phyloP scores from a whole-genome alignment of 768 basidiomycete genomes.

The Favolaschia claudopus region DNA sequence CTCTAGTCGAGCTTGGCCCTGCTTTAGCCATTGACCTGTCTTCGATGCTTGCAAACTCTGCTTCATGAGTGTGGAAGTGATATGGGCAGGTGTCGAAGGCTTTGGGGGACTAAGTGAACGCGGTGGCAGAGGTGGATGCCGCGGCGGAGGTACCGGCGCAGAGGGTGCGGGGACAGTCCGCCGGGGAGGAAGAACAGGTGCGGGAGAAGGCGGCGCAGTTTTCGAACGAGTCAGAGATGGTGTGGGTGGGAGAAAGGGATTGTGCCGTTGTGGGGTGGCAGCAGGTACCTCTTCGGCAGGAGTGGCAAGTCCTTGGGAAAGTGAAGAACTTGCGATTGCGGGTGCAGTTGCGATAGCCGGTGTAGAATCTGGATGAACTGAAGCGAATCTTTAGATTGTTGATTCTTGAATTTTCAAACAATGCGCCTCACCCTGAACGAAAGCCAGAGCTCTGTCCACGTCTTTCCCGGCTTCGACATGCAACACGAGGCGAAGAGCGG shows the following conservation, averaged over 20 bases:
- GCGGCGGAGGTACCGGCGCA: conserved; percentile 33
- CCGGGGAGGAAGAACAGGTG: conserved; percentile 25
- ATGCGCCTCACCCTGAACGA: conserved; percentile 70
- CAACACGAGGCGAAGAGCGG: conserved; percentile 69
- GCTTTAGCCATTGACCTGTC: conserved; percentile 73
- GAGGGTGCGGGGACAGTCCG: conserved; percentile 22
- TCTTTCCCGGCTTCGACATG: conserved; percentile 69
- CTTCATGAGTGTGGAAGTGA: conserved; percentile 71
- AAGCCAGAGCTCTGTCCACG: conserved; percentile 71
- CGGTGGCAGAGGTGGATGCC: conserved; percentile 37
- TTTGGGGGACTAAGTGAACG: conserved; percentile 32
- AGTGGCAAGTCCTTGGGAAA: neutral
- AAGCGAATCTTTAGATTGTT: neutral
- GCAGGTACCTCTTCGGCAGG: neutral
- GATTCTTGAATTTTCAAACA: neutral
- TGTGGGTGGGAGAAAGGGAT: conserved; percentile 15
- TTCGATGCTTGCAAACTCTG: conserved; percentile 80
- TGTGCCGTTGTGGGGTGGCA: neutral
- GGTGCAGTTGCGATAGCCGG: conserved; percentile 27
- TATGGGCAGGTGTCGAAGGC: conserved; percentile 45
- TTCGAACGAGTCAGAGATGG: conserved; percentile 23
- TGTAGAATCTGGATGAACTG: conserved; percentile 28
- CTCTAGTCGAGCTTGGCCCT: conserved; percentile 71
- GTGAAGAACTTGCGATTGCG: conserved; percentile 11
- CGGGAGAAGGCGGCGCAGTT: conserved; percentile 5